Percentiles rank a stretch among this genome's conserved stretches.
Evolutionary conservation across 2,329 filamentous ascomycete genomes (phyloP).

Genomic region (Phialophora verrucosa): DNA sequence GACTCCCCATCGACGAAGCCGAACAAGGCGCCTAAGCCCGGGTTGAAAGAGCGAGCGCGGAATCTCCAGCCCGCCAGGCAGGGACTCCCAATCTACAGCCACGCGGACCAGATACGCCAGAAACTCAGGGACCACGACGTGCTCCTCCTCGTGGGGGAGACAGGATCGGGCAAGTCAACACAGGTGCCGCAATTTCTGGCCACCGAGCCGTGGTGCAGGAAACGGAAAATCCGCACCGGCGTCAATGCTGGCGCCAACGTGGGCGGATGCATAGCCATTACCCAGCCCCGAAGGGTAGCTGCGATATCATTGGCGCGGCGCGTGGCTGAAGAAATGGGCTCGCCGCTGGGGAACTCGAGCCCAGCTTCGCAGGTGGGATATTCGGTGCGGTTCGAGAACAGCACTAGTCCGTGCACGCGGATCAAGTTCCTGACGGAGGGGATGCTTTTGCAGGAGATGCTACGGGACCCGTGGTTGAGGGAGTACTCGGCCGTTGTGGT

Average conservation of each 20-base stretch:
- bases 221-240: slow-evolving; percentile 37
- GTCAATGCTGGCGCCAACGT: slow-evolving; percentile 48
- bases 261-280: slow-evolving; percentile 87
- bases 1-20: background rate
- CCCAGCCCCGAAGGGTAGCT: slow-evolving; percentile 90
- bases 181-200: slow-evolving; percentile 92
- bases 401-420: slow-evolving; percentile 76
- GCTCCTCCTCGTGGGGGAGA: slow-evolving; percentile 87
- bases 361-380: slow-evolving; percentile 78
- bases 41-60: slow-evolving; percentile 53
- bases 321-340: slow-evolving; percentile 82
- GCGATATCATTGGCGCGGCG: slow-evolving; percentile 88
- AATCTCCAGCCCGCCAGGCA: slow-evolving; percentile 62
- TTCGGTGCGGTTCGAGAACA: slow-evolving; percentile 91
- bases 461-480: slow-evolving; percentile 79
- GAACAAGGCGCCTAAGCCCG: slow-evolving; percentile 3
- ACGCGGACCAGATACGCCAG: slow-evolving; percentile 71
- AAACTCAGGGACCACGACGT: slow-evolving; percentile 71
- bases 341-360: slow-evolving; percentile 62
- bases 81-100: slow-evolving; percentile 78
- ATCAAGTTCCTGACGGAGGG: slow-evolving; percentile 97
- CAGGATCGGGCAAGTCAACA: slow-evolving; percentile 94
- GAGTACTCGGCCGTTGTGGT: slow-evolving; percentile 91
- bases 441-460: slow-evolving; percentile 91
- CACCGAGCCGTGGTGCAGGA: slow-evolving; percentile 76